Evolutionary conservation across 345 rosid genomes (phyloP).

Genomic region (Lepidium africanum): DNA sequence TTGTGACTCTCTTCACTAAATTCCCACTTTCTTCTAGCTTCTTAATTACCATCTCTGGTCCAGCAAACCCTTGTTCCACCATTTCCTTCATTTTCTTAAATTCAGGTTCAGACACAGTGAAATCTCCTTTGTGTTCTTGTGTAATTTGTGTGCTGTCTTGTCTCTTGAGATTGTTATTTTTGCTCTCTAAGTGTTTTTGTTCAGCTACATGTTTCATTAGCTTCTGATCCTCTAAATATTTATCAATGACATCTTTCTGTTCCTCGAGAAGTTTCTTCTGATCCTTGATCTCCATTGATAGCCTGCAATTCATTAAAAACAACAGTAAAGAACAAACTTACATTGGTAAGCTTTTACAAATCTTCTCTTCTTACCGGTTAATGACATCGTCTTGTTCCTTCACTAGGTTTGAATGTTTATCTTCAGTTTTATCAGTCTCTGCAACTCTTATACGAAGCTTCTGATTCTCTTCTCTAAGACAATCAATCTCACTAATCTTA

Average conservation of each 20-base stretch:
- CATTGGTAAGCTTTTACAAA: background rate
- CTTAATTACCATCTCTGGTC: conserved; percentile 30
- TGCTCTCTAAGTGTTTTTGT: conserved; percentile 18
- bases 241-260: conserved; percentile 18
- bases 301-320: background rate
- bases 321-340: background rate
- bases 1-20: conserved; percentile 26
- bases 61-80: conserved; percentile 24
- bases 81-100: conserved; percentile 31
- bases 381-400: conserved; percentile 24
- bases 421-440: conserved; percentile 2
- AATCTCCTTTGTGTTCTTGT: background rate
- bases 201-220: conserved; percentile 23
- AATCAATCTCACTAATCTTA: conserved; percentile 22
- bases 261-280: conserved; percentile 32
- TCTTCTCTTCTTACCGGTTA: conserved; percentile 4
- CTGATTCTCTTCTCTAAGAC: conserved; percentile 42
- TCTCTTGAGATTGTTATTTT: background rate
- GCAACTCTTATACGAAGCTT: conserved; percentile 18
- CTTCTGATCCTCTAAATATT: conserved; percentile 30
- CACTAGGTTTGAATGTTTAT: background rate
- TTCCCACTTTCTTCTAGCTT: conserved; percentile 33
- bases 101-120: background rate
- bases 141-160: background rate
- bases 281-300: conserved; percentile 25